Base-by-base conservation (phyloP, 139 green algal genomes). In the Picochlorum sp. region DNA sequence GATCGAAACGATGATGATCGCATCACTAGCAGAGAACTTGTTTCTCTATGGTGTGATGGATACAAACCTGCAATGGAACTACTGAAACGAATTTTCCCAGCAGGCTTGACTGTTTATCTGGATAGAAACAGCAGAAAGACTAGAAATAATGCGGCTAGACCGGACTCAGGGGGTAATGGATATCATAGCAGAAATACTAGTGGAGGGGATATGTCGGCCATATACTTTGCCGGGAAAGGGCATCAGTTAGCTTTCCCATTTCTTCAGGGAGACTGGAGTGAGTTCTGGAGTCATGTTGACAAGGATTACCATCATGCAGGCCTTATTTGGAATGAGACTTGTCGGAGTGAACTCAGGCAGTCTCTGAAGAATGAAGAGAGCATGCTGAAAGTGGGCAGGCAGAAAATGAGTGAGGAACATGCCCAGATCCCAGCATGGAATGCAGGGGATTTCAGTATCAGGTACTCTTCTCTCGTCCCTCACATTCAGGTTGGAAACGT, bases 281-380 rank as follows among this genome's bases (percentile, higher is more conserved):
- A 79, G 0, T 85, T 96, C 38, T 96, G 90, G 89, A 54, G 26
- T 15, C 80, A 80, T 1, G 69, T 79, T 6, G 49, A 34, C 15
- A 38, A 65, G 8, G 86, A 96, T 71, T 86, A 96, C 71, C 77
- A 70, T 65, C 83, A 92, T 47, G 84, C 85, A 9, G 82, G 70
- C 14, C 77, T 96, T n/a, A 82, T 97, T 23, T 97, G 90, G 90
- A 94, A 96, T 44, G 84, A 95, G 68, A 31, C 50, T 28, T 90
- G 78, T 2, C 71, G 90, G 1, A 57, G 65, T 21, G 89, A 98
- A 77, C 79, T 98, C 58, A 63, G 83, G 5, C 83, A 95, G 55
- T 89, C 89, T 7, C 71, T 97, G 60, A 84, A 81, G 65, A 64
- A 60, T 1, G 88, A 92, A 77, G 77, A 89, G 65, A 67, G 68